A percentile compares a stretch with the other conserved stretches of the same genome.
phyloP scores from a whole-genome alignment of 2,329 filamentous ascomycete genomes.

The Xenosphaeropsis pyriputrescens region DNA sequence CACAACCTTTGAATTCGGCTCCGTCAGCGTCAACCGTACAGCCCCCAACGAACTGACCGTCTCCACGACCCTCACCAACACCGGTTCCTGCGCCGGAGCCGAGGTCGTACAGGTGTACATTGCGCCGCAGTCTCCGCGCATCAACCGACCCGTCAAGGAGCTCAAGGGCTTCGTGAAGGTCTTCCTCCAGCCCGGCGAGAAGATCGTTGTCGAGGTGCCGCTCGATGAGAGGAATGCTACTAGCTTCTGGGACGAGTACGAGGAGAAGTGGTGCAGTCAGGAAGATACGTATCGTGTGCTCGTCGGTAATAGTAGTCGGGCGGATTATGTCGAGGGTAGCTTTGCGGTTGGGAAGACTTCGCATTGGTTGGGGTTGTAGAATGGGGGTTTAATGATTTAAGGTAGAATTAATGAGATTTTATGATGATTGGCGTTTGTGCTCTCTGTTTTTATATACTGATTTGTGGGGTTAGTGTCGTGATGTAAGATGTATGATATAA shows the following conservation, averaged over 20 bases:
- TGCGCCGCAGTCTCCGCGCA: slow-evolving; percentile 10
- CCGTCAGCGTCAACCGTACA: neutral
- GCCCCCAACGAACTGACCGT: slow-evolving; percentile 10
- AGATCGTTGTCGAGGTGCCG: slow-evolving; percentile 14
- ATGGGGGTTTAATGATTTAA: no score
- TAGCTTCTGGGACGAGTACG: slow-evolving; percentile 26
- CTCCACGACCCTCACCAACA: slow-evolving; percentile 12
- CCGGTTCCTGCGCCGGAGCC: slow-evolving; percentile 11
- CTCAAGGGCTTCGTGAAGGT: slow-evolving; percentile 29
- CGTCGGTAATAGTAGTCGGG: slow-evolving; percentile 18
- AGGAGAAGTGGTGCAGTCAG: slow-evolving; percentile 23
- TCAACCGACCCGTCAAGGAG: slow-evolving; percentile 24
- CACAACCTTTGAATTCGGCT: slow-evolving; percentile 38
- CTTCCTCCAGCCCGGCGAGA: slow-evolving; percentile 20
- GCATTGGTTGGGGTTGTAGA: slow-evolving; percentile 4
- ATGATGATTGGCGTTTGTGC: no score
- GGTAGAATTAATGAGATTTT: no score
- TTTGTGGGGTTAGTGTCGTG: no score
- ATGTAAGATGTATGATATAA: no score
- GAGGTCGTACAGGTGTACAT: slow-evolving; percentile 19
- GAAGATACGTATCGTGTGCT: slow-evolving; percentile 22
- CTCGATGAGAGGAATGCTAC: slow-evolving; percentile 20
- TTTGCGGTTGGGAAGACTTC: slow-evolving; percentile 2
- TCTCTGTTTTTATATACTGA: no score
- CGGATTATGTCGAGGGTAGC: neutral